Percentiles rank a stretch among this genome's conserved stretches.
These are phyloP conservation scores for Colletotrichum sp. DNA, from an alignment of 2,329 filamentous ascomycete genomes.

Conservation along the genomic window DNA sequence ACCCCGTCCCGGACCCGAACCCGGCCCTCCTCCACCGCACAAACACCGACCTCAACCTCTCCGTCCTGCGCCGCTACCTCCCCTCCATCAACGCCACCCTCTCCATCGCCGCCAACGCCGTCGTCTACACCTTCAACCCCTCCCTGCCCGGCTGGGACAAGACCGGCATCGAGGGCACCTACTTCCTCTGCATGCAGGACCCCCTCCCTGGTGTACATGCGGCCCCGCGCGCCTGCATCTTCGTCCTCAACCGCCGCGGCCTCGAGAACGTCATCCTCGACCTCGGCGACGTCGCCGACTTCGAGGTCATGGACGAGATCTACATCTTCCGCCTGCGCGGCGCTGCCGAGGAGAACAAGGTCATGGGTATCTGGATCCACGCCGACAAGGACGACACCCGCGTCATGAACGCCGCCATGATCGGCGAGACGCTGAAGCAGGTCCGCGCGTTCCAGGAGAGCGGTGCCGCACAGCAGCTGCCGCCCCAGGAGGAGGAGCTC, in stretches of 20 bases:
- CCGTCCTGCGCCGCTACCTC: constrained; percentile 81
- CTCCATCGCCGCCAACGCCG: constrained; percentile 82
- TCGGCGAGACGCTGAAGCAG: constrained; percentile 46
- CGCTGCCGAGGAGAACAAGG: constrained; percentile 36
- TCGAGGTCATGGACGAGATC: constrained; percentile 65
- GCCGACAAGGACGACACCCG: constrained; percentile 51
- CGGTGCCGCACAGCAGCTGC: background rate
- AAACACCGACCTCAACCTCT: constrained; percentile 86
- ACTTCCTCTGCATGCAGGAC: constrained; percentile 81
- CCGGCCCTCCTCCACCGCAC: constrained; percentile 66
- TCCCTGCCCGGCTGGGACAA: constrained; percentile 79
- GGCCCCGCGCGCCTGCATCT: constrained; percentile 60
- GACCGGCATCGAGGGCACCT: constrained; percentile 80
- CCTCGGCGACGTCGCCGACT: constrained; percentile 63
- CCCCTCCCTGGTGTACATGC: constrained; percentile 37
- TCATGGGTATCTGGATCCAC: constrained; percentile 62
- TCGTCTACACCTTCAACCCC: constrained; percentile 81
- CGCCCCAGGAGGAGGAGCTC: constrained; percentile 15
- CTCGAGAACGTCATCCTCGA: constrained; percentile 74
- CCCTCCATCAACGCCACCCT: constrained; percentile 76
- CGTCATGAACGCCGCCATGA: constrained; percentile 42
- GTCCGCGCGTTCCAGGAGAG: constrained; percentile 15
- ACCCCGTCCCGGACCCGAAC: constrained; percentile 44
- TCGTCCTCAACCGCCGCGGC: constrained; percentile 75
- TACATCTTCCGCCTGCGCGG: constrained; percentile 52